A percentile compares a stretch with the other conserved stretches of the same genome.
phyloP scores from a whole-genome alignment of 2,329 filamentous ascomycete genomes.

The Epichloe aotearoae region DNA sequence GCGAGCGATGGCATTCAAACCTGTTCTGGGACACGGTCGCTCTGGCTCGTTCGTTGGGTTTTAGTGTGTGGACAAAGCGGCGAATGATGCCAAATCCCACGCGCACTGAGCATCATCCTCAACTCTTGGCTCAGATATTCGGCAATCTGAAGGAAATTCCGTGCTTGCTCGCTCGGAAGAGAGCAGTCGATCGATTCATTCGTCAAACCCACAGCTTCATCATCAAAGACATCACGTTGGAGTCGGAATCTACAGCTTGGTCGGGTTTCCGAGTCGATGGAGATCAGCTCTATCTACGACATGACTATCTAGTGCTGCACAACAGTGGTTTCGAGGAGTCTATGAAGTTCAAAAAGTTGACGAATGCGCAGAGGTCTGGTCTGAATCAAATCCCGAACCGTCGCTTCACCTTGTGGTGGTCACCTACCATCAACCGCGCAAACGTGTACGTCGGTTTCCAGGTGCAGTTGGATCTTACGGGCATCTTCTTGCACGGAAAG shows the following conservation, averaged over 20 bases:
- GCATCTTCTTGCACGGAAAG: constrained; percentile 98
- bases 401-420: constrained; percentile 98
- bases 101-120: background rate
- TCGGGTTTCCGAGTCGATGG: constrained; percentile 36
- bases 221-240: constrained; percentile 28
- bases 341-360: constrained; percentile 99
- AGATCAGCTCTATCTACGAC: constrained; percentile 36
- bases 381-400: constrained; percentile 97
- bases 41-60: background rate
- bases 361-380: constrained; percentile 92
- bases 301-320: constrained; percentile 12
- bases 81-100: background rate
- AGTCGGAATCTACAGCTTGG: constrained; percentile 30
- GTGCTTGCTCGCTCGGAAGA: background rate
- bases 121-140: background rate
- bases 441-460: constrained; percentile 99
- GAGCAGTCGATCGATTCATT: constrained; percentile 5
- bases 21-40: background rate
- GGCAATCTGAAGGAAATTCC: background rate
- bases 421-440: constrained; percentile 79
- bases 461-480: constrained; percentile 91
- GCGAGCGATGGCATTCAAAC: background rate
- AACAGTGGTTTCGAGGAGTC: constrained; percentile 37
- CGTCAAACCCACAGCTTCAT: constrained; percentile 22
- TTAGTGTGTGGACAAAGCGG: background rate